phyloP scores from a whole-genome alignment of 177 flowering plant species.

The Vitis hybrid region DNA sequence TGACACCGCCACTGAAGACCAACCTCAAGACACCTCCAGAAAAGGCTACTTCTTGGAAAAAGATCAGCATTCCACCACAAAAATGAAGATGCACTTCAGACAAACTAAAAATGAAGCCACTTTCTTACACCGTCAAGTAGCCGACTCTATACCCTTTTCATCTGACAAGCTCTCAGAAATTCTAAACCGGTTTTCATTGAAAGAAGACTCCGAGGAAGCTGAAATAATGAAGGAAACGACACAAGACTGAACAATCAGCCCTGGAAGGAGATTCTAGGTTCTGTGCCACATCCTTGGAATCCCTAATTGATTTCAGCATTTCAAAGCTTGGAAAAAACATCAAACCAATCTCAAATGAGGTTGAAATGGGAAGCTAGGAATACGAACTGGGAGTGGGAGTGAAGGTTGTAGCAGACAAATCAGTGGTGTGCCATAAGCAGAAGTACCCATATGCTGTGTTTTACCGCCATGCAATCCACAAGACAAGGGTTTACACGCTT shows the following conservation, averaged over 20 bases:
- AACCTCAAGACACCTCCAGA: neutral
- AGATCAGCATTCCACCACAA: neutral
- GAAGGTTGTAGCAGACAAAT: neutral
- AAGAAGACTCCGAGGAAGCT: neutral
- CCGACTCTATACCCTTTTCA: neutral
- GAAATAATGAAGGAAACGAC: neutral
- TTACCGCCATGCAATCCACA: constrained; percentile 34
- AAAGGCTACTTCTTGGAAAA: neutral
- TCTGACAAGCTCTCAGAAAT: neutral
- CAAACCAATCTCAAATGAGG: too few relatives aligned
- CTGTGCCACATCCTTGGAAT: too few relatives aligned
- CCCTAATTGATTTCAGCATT: too few relatives aligned
- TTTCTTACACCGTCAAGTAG: neutral
- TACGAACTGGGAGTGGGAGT: constrained; percentile 20
- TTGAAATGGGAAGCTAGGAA: neutral
- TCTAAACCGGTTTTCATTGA: neutral
- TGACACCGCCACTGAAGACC: too few relatives aligned
- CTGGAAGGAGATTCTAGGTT: too few relatives aligned
- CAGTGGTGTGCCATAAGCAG: neutral
- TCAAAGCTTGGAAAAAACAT: too few relatives aligned
- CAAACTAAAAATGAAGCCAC: neutral
- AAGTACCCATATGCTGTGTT: constrained; percentile 38
- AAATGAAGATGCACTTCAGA: too few relatives aligned
- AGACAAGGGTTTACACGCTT: constrained; percentile 33
- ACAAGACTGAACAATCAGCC: too few relatives aligned